Conservation (phyloP, 2,329 filamentous ascomycete species). For the Cladosporium sp. region DNA sequence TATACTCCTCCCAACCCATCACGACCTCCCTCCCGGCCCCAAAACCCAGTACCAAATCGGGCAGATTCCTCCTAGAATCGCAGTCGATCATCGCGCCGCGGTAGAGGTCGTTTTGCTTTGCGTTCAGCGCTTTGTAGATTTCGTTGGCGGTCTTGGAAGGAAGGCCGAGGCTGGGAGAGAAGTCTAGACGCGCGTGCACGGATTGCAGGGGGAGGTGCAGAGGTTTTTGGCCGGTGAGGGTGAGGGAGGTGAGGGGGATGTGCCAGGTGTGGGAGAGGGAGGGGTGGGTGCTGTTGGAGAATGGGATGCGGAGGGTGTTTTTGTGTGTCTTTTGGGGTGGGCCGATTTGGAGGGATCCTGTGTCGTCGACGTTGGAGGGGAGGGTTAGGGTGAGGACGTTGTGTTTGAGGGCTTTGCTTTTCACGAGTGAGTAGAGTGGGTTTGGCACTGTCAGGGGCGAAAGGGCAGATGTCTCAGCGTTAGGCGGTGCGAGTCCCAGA, state of each 20-base stretch:
- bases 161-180: background rate
- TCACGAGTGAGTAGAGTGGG: background rate
- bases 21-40: background rate
- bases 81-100: conserved; percentile 4
- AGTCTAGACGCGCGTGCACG: background rate
- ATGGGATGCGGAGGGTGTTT: background rate
- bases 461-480: background rate
- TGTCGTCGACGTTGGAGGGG: background rate
- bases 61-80: background rate
- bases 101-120: background rate
- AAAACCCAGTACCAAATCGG: conserved; percentile 3
- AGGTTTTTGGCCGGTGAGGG: background rate
- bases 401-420: background rate
- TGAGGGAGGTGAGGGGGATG: background rate
- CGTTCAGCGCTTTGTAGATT: conserved; percentile 1
- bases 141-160: background rate
- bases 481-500: conserved; percentile 1
- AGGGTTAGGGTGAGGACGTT: conserved; percentile 5
- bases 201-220: background rate
- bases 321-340: background rate
- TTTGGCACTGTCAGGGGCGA: background rate
- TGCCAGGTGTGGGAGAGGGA: background rate
- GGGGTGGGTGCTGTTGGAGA: background rate
- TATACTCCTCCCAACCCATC: conserved; percentile 6
- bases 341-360: conserved; percentile 2